Evolutionary conservation across 805 yeast species (phyloP).

Genomic region (Torulaspora delbrueckii): DNA sequence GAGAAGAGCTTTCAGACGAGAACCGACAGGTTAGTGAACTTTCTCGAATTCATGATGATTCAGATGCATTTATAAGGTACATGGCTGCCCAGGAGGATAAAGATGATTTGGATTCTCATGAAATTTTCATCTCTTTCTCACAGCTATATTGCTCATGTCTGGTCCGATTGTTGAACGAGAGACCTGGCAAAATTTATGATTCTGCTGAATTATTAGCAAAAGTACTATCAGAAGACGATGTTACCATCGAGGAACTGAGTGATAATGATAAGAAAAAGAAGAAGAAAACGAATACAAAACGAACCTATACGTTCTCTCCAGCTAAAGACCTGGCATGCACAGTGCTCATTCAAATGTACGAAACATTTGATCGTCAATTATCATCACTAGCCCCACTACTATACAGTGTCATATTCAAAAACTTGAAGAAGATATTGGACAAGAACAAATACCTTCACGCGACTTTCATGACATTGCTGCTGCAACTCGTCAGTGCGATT

Average conservation of each 20-base stretch:
- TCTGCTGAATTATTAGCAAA: constrained; percentile 26
- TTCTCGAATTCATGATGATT: constrained; percentile 9
- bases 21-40: constrained; percentile 2
- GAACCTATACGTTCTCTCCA: constrained; percentile 20
- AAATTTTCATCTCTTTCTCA: constrained; percentile 19
- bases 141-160: constrained; percentile 21
- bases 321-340: constrained; percentile 32
- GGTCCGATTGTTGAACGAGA: constrained; percentile 10
- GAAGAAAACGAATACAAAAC: constrained; percentile 22
- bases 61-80: constrained; percentile 13
- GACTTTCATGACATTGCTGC: constrained; percentile 25
- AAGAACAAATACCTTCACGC: constrained; percentile 33
- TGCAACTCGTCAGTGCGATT: constrained; percentile 23
- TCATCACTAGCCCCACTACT: constrained; percentile 36
- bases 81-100: constrained; percentile 12
- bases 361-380: constrained; percentile 33
- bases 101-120: constrained; percentile 21
- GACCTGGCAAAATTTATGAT: constrained; percentile 29
- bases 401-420: constrained; percentile 29
- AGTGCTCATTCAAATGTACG: constrained; percentile 31
- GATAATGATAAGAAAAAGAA: constrained; percentile 11
- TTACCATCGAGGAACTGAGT: constrained; percentile 10
- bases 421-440: constrained; percentile 34
- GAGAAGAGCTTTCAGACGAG: constrained; percentile 1
- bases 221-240: constrained; percentile 29